Percentiles rank a stretch among this genome's conserved stretches.
Conservation (phyloP, 108 stramenopile genomes). For the Skeletonema potamos region DNA sequence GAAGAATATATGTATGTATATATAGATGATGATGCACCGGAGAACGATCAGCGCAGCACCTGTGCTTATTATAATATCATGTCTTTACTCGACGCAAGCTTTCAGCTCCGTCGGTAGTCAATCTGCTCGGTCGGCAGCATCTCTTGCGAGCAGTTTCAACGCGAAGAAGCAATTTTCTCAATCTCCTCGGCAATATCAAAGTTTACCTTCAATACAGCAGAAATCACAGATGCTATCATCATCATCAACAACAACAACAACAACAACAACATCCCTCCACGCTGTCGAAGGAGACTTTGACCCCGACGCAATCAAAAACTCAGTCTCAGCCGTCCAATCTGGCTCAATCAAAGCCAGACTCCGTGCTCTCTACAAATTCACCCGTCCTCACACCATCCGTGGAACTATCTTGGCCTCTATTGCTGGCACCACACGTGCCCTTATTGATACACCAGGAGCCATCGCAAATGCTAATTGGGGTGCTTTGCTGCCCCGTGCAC, state of each 20-base stretch:
- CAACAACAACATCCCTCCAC: conserved; percentile 8
- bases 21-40: not conserved
- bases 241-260: conserved; percentile 6
- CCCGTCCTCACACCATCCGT: conserved; percentile 95
- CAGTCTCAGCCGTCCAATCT: conserved; percentile 51
- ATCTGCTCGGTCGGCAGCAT: not conserved
- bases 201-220: not conserved
- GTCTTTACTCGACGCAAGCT: not conserved
- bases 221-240: not conserved
- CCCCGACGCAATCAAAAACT: conserved; percentile 67
- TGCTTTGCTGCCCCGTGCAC: conserved; percentile 77
- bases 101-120: not conserved
- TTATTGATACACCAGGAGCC: conserved; percentile 82
- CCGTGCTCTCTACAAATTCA: conserved; percentile 93
- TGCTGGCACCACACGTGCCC: conserved; percentile 88
- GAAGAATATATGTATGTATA: not conserved
- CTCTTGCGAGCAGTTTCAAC: not conserved
- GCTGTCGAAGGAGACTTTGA: conserved; percentile 90
- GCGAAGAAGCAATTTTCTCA: not conserved
- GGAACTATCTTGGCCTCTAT: conserved; percentile 94
- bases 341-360: conserved; percentile 75
- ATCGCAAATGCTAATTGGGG: conserved; percentile 71
- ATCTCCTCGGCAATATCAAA: not conserved
- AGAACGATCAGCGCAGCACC: not conserved
- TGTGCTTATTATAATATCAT: not conserved